Base-by-base conservation (phyloP, 148 eudicot genomes). In the Vaccinium myrtillus region DNA sequence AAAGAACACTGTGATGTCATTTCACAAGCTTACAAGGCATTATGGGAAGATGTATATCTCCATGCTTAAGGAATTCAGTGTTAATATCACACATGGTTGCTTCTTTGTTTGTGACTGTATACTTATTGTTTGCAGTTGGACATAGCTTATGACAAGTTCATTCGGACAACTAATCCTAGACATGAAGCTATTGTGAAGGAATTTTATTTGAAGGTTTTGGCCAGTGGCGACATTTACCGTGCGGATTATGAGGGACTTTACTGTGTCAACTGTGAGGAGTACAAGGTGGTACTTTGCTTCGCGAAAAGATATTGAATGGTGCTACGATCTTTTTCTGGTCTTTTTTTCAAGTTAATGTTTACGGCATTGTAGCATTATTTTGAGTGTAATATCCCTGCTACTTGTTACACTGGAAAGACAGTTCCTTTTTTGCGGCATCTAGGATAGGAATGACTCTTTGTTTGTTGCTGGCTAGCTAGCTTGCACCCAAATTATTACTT, bases 201-300 rank as follows among this genome's bases (percentile, higher is more conserved):
- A 69, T 97, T 97, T 83, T 97, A 97, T 80, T 87, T 91, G 13
- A 94, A 81, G 89, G 99, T 97, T 79, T 95, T 95, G 59, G 96
- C 95, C 65, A 97, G 87, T 91, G 99, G 98, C 36, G 99, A 97
- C 87, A 95, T 97, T 83, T 97, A 97, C 84, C 92, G 90, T 71
- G 98, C 98, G 82, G 99, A 94, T 83, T 97, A 97, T 58, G 98
- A 95, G 86, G 99, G 99, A 54, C 94, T 97, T 78, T 97, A 97
- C 82, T 97, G 99, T 85, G 93, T 97, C 88, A 94, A 94, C 76
- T 97, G 99, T 61, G 99, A 97, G 88, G 99, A 97, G 87, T 97
- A 97, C 87, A 97, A 97, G 99, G 99, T 87, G 70, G 53, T 81
- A 67, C 30, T 74, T 16, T 55, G 61, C n/a, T n/a, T 51, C 8